A percentile compares a stretch with the other conserved stretches of the same genome.
Conservation (phyloP, 306 rosid genomes). For the Trifolium repens region DNA sequence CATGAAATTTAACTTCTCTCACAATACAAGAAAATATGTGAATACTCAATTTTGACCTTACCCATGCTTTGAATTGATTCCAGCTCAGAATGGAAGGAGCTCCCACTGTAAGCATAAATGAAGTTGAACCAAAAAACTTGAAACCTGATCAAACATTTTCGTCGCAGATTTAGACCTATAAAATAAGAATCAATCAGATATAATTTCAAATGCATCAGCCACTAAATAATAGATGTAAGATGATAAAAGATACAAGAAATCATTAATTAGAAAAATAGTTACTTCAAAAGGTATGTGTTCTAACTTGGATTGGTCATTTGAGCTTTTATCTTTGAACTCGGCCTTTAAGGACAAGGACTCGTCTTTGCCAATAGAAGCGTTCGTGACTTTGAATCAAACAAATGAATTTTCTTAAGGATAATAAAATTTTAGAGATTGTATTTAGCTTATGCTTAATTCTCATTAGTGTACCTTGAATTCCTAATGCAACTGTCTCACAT, state of each 20-base stretch:
- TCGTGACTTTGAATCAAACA: slow-evolving; percentile 45
- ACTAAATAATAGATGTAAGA: slow-evolving; percentile 33
- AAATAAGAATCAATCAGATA: slow-evolving; percentile 35
- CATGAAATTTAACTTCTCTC: no score
- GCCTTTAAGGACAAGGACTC: slow-evolving; percentile 45
- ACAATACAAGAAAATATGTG: no score
- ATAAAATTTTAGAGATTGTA: background rate
- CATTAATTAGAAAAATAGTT: slow-evolving; percentile 3
- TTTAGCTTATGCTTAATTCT: background rate
- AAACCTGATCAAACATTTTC: slow-evolving; percentile 39
- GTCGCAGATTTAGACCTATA: slow-evolving; percentile 45
- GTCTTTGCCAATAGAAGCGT: slow-evolving; percentile 46
- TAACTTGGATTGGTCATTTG: slow-evolving; percentile 55
- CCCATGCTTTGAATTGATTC: no score
- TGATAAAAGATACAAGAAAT: background rate
- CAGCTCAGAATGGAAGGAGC: no score
- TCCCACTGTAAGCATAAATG: no score
- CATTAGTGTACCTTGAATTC: slow-evolving; percentile 53
- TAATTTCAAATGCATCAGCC: slow-evolving; percentile 9
- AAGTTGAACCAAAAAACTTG: slow-evolving; percentile 46
- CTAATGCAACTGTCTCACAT: slow-evolving; percentile 41
- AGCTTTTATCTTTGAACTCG: slow-evolving; percentile 46
- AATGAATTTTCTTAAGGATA: slow-evolving; percentile 41
- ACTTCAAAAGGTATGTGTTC: slow-evolving; percentile 35
- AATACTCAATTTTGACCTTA: no score